These are phyloP conservation scores for Aspergillus pseudoterreus DNA, from an alignment of 2,329 filamentous ascomycete genomes.

Conservation along the genomic window DNA sequence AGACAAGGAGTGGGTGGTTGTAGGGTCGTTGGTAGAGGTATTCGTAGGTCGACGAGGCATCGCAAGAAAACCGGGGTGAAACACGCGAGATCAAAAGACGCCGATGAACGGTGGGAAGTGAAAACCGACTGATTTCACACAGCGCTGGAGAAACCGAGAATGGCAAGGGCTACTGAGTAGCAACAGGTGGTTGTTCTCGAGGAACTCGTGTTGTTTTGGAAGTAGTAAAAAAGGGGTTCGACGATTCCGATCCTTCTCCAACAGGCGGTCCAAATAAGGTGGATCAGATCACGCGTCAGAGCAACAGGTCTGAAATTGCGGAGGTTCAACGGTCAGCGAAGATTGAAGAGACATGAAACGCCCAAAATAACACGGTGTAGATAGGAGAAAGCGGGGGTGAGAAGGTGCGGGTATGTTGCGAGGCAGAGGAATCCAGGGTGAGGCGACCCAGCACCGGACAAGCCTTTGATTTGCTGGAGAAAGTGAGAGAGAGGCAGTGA, in stretches of 20 bases:
- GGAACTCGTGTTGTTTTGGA: neutral
- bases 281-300: neutral
- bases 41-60: slow-evolving; percentile 63
- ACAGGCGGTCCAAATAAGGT: neutral
- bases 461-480: neutral
- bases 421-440: neutral
- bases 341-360: neutral
- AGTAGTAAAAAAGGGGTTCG: neutral
- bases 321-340: neutral
- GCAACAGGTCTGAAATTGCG: neutral
- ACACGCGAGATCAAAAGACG: slow-evolving; percentile 12
- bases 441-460: neutral
- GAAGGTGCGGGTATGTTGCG: neutral
- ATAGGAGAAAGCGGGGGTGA: neutral
- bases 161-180: slow-evolving; percentile 12
- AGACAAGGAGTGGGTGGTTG: slow-evolving; percentile 49
- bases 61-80: slow-evolving; percentile 35
- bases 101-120: slow-evolving; percentile 5
- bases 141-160: neutral
- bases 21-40: slow-evolving; percentile 51
- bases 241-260: neutral
- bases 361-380: neutral
- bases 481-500: neutral
- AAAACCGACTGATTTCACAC: neutral
- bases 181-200: neutral